These are phyloP conservation scores for Daldinia sp. DNA, from an alignment of 2,329 filamentous ascomycete species.

Conservation along the genomic window DNA sequence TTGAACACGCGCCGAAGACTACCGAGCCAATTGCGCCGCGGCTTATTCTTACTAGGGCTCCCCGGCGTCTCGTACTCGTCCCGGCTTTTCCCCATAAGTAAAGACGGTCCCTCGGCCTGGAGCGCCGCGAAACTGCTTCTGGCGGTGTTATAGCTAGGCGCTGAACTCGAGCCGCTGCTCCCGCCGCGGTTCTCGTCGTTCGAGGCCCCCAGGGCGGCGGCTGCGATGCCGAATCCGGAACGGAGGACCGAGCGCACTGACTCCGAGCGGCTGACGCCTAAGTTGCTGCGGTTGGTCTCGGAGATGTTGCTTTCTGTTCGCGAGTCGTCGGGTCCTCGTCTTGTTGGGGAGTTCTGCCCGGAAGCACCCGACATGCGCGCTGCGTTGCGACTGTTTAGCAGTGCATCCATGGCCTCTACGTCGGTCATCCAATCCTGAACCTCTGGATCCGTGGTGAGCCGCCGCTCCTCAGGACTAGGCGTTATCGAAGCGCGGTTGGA, in stretches of 20 bases:
- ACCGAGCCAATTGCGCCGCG: constrained; percentile 73
- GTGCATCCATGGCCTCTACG: constrained; percentile 65
- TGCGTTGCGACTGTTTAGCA: constrained; percentile 60
- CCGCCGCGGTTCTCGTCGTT: constrained; percentile 50
- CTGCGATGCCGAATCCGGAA: constrained; percentile 52
- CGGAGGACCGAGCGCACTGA: constrained; percentile 55
- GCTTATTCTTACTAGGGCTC: constrained; percentile 69
- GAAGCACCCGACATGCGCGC: constrained; percentile 33
- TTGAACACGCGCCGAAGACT: constrained; percentile 74
- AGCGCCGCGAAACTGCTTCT: constrained; percentile 64
- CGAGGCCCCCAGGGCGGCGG: constrained; percentile 46
- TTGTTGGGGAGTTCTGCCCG: constrained; percentile 53
- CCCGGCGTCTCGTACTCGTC: constrained; percentile 54
- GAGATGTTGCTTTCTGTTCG: constrained; percentile 69
- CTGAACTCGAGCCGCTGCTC: constrained; percentile 54
- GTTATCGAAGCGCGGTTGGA: constrained; percentile 54
- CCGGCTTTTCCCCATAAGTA: constrained; percentile 56
- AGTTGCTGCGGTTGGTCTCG: constrained; percentile 63
- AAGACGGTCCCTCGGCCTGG: constrained; percentile 64
- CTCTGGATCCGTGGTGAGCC: constrained; percentile 59
- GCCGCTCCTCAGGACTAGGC: constrained; percentile 57
- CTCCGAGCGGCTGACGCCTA: constrained; percentile 55
- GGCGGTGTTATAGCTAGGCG: constrained; percentile 64
- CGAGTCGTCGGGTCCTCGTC: constrained; percentile 52
- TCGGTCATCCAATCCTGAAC: constrained; percentile 70